These are phyloP conservation scores for carrot (Daucus carota) DNA, from an alignment of 129 eudicot genomes.

Conservation along the genomic window DH1_v3.0 NC_030384.2:35253001-35253500, in stretches of 20 bases:
- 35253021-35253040: neutral
- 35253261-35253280: neutral
- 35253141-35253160: neutral
- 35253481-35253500: constrained; percentile 1
- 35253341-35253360: neutral
- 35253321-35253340: neutral
- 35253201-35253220: neutral
- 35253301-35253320: neutral
- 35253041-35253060: neutral
- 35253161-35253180: neutral
- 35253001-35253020: neutral
- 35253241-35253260: no score
- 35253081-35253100: neutral
- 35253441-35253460: neutral
- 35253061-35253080: neutral
- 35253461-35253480: neutral
- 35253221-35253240: no score
- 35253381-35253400: neutral
- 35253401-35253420: neutral
- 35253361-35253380: neutral
- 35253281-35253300: neutral
- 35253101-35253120: neutral
- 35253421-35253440: neutral
- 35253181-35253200: neutral
- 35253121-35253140: neutral